Base-by-base conservation (phyloP, 179 eudicot genomes). In the Actinidia arguta region DNA sequence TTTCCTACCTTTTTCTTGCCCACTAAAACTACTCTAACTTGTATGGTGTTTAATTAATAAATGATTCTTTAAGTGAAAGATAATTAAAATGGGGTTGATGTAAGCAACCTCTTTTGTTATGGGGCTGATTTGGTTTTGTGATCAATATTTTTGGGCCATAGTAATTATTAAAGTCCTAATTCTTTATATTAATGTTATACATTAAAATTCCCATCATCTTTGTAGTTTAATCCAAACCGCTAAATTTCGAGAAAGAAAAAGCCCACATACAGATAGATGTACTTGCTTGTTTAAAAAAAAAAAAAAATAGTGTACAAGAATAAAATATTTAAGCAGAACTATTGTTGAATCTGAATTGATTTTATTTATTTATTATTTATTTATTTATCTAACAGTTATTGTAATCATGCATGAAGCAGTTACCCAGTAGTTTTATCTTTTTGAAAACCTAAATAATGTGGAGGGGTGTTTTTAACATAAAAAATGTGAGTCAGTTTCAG, bases 71-170 rank as follows among this genome's bases (percentile, higher is more conserved):
- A 22, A 17, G 42, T 16, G 36, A 72, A 76, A 81, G 61, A 56
- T 62, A 39, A 71, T 71, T 70, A 72, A 73, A 56, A 75, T 56
- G 39, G 81, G 59, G 42, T 10, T 82, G 70, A 79, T 42, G 59
- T 48, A 50, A 36, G 78, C 72, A 78, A n/a, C 56, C 81, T 78
- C 36, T 59, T 69, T 70, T 85, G 63, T 74, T 75, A 69, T n/a
- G 20, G 44, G 67, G 48, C 27, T 64, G 67, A 76, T 54, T 67
- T 27, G 84, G 61, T 68, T 82, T 44, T 61, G 70, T 63, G 76
- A 46, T 76, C 18, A 64, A 50, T 47, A 48, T 11, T 25, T 78
- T 18, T 36, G 27, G 73, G 66, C 55, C 48, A 66, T 50, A 46
- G 12, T 20, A 13, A 1, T 73, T 71, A 1, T 70, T 56, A 84